Percentiles rank a stretch among this genome's conserved stretches.
Evolutionary conservation across 495 filamentous ascomycete genomes (phyloP).

Genomic region (Aspergillus panamensis): DNA sequence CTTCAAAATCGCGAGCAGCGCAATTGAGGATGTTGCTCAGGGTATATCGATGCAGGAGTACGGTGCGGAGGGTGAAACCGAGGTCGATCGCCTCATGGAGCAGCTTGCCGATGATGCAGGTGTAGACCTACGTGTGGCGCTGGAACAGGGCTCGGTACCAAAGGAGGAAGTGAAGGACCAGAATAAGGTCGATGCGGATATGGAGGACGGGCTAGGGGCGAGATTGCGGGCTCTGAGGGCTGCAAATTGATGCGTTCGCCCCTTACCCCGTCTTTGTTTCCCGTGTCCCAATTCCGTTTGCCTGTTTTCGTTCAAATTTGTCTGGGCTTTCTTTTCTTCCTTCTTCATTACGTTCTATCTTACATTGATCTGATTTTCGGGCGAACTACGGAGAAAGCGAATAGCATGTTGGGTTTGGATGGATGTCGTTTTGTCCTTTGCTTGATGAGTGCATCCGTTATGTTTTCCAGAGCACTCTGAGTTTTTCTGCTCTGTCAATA

Average conservation of each 20-base stretch:
- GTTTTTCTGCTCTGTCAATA: background rate
- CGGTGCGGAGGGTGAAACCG: constrained; percentile 44
- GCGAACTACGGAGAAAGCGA: constrained; percentile 1
- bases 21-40: constrained; percentile 47
- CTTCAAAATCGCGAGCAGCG: constrained; percentile 46
- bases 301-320: background rate
- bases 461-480: background rate
- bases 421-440: background rate
- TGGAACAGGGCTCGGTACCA: constrained; percentile 38
- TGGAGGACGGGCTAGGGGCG: constrained; percentile 45
- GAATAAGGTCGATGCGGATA: constrained; percentile 33
- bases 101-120: constrained; percentile 49
- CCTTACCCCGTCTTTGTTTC: too few species aligned
- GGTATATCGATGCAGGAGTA: constrained; percentile 47
- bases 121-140: constrained; percentile 40
- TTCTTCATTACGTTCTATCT: background rate
- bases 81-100: constrained; percentile 48
- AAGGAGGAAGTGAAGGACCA: constrained; percentile 41
- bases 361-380: background rate
- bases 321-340: background rate
- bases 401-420: background rate
- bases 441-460: background rate
- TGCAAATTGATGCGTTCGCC: constrained; percentile 26
- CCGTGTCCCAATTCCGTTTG: background rate
- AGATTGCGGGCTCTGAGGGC: constrained; percentile 43